Evolutionary conservation across 208 protist species (phyloP).

Genomic region (Trypanosoma lewisi): DNA sequence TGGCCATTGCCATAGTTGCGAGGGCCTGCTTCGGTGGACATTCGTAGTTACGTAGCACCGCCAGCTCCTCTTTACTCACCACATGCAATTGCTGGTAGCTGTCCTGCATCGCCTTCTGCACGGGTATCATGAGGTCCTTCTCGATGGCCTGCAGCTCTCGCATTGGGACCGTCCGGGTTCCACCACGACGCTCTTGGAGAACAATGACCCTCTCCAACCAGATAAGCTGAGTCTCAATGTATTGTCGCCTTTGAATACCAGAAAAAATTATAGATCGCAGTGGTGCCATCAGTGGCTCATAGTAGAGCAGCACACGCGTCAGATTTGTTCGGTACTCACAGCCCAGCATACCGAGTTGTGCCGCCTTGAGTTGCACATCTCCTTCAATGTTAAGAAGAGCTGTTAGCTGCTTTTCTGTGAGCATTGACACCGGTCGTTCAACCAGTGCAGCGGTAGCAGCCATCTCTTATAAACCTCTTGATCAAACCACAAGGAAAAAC

Average conservation of each 20-base stretch:
- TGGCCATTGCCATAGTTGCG: conserved; percentile 61
- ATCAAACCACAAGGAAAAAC: background rate
- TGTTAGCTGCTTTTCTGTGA: conserved; percentile 31
- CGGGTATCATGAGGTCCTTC: conserved; percentile 36
- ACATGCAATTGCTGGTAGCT: conserved; percentile 52
- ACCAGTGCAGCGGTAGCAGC: conserved; percentile 25
- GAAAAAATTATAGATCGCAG: conserved; percentile 44
- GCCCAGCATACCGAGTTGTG: conserved; percentile 65
- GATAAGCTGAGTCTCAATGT: conserved; percentile 46
- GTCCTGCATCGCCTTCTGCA: conserved; percentile 33
- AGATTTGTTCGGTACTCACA: conserved; percentile 73
- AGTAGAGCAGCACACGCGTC: conserved; percentile 41
- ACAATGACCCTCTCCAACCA: conserved; percentile 72
- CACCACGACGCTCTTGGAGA: conserved; percentile 43
- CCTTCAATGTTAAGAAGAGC: conserved; percentile 47
- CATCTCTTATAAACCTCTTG: conserved; percentile 19
- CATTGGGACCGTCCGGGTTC: conserved; percentile 28
- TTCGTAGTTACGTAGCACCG: conserved; percentile 56
- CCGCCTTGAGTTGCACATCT: conserved; percentile 52
- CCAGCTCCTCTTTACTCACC: conserved; percentile 45
- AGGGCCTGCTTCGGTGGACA: conserved; percentile 60
- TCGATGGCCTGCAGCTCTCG: conserved; percentile 45
- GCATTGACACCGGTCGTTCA: conserved; percentile 28
- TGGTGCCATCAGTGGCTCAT: conserved; percentile 55
- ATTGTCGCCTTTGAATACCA: conserved; percentile 28